phyloP scores from a whole-genome alignment of 2,329 filamentous ascomycete genomes.

The Coniochaeta sp. region DNA sequence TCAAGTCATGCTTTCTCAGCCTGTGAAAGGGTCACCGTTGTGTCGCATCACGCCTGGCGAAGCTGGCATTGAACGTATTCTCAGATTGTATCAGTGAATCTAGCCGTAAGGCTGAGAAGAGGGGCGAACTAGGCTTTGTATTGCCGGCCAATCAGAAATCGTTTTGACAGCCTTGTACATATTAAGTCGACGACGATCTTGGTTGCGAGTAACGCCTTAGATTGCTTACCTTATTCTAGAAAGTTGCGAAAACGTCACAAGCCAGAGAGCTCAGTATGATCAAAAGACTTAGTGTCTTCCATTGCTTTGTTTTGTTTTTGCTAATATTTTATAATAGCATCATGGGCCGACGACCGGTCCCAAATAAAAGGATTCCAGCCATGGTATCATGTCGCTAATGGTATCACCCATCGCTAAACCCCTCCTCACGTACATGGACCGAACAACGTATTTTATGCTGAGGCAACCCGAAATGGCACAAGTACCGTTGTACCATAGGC shows the following conservation, averaged over 20 bases:
- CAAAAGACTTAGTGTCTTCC: not conserved
- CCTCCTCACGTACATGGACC: not conserved
- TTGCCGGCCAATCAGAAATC: not conserved
- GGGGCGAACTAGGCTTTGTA: not conserved
- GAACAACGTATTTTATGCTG: not conserved
- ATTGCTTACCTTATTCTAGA: too few species aligned
- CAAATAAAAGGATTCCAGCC: not conserved
- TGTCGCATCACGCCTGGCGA: constrained; percentile 19
- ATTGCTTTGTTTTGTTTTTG: not conserved
- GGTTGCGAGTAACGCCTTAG: too few species aligned
- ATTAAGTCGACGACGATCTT: not conserved
- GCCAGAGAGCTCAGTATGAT: not conserved
- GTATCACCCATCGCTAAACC: not conserved
- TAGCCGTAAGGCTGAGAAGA: not conserved
- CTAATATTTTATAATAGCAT: not conserved
- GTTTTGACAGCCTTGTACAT: not conserved
- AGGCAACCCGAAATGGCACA: not conserved
- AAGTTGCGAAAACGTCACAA: too few species aligned
- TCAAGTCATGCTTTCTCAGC: not conserved
- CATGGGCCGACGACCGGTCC: not conserved
- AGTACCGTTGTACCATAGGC: not conserved
- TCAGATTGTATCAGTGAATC: not conserved
- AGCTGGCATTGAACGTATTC: not conserved
- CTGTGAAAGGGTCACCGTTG: not conserved
- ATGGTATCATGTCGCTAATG: not conserved